These are phyloP conservation scores for Posidonia australis DNA, from an alignment of 106 monocot species.

Conservation along the genomic window DNA sequence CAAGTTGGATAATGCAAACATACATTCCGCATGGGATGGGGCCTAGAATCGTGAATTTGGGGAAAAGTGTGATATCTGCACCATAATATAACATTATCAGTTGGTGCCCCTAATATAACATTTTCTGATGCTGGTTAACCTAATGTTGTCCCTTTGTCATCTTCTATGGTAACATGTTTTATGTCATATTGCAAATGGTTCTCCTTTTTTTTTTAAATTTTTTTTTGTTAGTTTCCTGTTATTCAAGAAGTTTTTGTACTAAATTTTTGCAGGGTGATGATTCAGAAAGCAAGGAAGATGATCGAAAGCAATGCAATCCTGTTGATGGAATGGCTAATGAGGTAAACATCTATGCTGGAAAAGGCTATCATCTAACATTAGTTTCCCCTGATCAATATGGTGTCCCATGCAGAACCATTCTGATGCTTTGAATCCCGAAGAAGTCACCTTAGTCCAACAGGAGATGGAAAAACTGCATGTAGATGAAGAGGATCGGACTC, in stretches of 20 bases:
- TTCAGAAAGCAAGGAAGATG: neutral
- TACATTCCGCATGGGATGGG: no score
- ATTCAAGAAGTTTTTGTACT: neutral
- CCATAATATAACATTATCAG: no score
- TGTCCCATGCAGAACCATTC: neutral
- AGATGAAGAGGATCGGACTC: conserved; percentile 17
- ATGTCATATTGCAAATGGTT: neutral
- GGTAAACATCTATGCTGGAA: neutral
- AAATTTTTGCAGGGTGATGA: neutral
- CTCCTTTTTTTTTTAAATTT: neutral
- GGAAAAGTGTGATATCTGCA: no score
- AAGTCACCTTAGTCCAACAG: neutral
- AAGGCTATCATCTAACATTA: neutral
- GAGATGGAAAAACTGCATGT: conserved; percentile 1
- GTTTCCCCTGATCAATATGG: neutral
- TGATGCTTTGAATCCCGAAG: neutral
- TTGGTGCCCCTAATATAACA: no score
- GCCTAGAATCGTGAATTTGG: no score
- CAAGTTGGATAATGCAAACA: no score
- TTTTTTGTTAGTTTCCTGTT: neutral
- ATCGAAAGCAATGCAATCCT: neutral
- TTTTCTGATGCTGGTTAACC: neutral
- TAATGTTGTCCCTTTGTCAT: neutral
- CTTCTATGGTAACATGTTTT: no score
- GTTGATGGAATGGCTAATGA: neutral